phyloP scores from a whole-genome alignment of 2,329 filamentous ascomycete genomes.

The Diaporthe citriasiana region DNA sequence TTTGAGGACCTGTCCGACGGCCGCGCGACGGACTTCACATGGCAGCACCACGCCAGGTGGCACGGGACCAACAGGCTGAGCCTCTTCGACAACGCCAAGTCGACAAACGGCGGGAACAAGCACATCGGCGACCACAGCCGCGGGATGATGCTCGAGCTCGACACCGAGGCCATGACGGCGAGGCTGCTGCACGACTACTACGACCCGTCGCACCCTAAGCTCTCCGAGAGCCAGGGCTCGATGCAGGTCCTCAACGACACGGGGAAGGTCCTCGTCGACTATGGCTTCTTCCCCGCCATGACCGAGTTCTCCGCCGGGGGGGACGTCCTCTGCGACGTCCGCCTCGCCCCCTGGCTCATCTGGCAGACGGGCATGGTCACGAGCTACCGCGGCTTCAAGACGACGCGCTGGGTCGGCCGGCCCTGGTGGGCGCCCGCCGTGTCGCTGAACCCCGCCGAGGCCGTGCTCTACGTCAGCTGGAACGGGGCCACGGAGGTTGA shows the following conservation, averaged over 20 bases:
- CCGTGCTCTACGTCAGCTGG: slow-evolving; percentile 44
- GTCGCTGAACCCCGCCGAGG: slow-evolving; percentile 29
- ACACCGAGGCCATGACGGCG: slow-evolving; percentile 49
- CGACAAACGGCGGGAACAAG: slow-evolving; percentile 49
- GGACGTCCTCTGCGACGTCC: slow-evolving; percentile 43
- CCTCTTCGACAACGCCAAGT: slow-evolving; percentile 57
- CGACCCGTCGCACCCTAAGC: slow-evolving; percentile 46
- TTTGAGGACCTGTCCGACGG: slow-evolving; percentile 54
- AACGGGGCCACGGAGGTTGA: slow-evolving; percentile 44
- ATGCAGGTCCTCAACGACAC: slow-evolving; percentile 32
- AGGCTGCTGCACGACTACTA: slow-evolving; percentile 49
- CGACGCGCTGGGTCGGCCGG: slow-evolving; percentile 40
- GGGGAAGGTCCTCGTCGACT: slow-evolving; percentile 41
- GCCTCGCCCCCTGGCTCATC: slow-evolving; percentile 42
- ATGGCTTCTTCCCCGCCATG: slow-evolving; percentile 42
- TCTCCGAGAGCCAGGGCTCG: slow-evolving; percentile 40
- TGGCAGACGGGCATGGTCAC: slow-evolving; percentile 42
- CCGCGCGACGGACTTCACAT: slow-evolving; percentile 53
- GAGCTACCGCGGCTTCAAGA: slow-evolving; percentile 45
- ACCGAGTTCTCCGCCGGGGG: slow-evolving; percentile 42
- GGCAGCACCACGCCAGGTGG: slow-evolving; percentile 57
- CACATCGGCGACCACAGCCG: slow-evolving; percentile 48
- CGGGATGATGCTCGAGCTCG: slow-evolving; percentile 50
- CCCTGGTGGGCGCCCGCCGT: slow-evolving; percentile 38
- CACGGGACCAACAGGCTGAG: slow-evolving; percentile 51